Conservation (phyloP, 116 monocot genomes). For the Phalaenopsis hybrid region DNA sequence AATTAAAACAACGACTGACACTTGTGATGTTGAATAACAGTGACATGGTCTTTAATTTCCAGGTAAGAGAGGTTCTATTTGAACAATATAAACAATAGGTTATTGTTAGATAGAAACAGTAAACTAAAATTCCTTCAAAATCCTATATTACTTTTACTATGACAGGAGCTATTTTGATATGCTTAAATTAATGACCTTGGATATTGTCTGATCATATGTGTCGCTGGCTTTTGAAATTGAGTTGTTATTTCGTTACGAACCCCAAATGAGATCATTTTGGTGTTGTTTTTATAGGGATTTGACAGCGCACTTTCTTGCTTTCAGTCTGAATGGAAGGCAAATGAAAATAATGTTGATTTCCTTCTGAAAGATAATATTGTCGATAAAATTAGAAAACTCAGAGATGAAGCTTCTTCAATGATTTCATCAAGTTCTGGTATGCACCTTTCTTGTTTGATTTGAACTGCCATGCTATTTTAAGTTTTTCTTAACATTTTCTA, state of each 20-base stretch:
- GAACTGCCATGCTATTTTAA: neutral
- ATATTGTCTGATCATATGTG: neutral
- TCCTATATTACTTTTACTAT: neutral
- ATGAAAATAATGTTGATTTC: conserved; percentile 6
- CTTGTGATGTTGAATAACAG: neutral
- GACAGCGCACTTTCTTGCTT: conserved; percentile 48
- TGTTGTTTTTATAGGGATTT: conserved; percentile 48
- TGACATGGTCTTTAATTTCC: too few species aligned
- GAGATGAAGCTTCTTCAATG: conserved; percentile 37
- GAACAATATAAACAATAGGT: neutral
- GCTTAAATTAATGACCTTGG: neutral
- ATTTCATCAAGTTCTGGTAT: conserved; percentile 60
- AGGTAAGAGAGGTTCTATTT: neutral
- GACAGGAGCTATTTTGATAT: too few species aligned
- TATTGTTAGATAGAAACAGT: neutral
- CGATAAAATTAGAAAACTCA: conserved; percentile 27
- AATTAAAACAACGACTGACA: neutral
- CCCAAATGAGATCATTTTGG: neutral
- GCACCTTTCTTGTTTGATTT: neutral
- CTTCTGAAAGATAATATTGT: conserved; percentile 10
- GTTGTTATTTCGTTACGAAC: neutral
- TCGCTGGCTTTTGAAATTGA: neutral
- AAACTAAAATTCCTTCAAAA: neutral
- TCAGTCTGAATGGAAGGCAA: conserved; percentile 9
- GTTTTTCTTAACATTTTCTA: neutral